Evolutionary conservation across 2,329 filamentous ascomycete genomes (phyloP), one percentile per base, ranked within the genome.

Genomic region (Ophiosphaerella korrae): DNA sequence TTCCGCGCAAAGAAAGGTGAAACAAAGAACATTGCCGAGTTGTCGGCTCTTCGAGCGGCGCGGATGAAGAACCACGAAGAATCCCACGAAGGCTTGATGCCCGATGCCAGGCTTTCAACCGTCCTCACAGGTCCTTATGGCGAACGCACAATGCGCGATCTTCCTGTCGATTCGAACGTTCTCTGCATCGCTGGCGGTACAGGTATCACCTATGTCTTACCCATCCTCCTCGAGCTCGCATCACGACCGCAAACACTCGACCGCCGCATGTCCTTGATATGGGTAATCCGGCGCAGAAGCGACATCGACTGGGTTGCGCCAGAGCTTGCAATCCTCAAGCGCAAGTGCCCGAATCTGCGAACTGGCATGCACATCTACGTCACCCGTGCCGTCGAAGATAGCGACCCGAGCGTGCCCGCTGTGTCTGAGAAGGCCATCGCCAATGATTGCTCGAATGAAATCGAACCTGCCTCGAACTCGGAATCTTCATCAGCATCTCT

Each of bases 151-250:
- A 63, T 67, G 33, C 56, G 52, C 35, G 53, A 61, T 12, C 58
- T 70, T 8, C 31, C 57, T 9, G 31, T 51, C 5, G 58, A 60
- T 24, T 58, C 64, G 3, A 74, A 74, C 47, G 46, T 73, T 41
- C 60, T 74, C 24, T 68, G 66, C 47, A 66, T 74, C 11, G 70
- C 72, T 11, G 72, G 72, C 21, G 72, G 72, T 8, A 73, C 72
- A 2, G 72, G 71, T 32, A 72, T 74, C 42, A 66, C 71, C 2
- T 74, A 72, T 54, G 64, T 68, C n/a, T 64, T 74, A 9, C 72
- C 72, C 11, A 62, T 73, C 8, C 61, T 73, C 7, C 62, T 70
- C 1, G 61, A 65, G 36, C 58, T 70, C 12, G 60, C 67, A 13
- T 60, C 63, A 0, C 55, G 58, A 6, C 57, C 63, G 6, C 63